Evolutionary conservation across 2,329 filamentous ascomycete genomes (phyloP), one percentile per base, ranked within the genome.

Genomic region (Talaromyces sp.): DNA sequence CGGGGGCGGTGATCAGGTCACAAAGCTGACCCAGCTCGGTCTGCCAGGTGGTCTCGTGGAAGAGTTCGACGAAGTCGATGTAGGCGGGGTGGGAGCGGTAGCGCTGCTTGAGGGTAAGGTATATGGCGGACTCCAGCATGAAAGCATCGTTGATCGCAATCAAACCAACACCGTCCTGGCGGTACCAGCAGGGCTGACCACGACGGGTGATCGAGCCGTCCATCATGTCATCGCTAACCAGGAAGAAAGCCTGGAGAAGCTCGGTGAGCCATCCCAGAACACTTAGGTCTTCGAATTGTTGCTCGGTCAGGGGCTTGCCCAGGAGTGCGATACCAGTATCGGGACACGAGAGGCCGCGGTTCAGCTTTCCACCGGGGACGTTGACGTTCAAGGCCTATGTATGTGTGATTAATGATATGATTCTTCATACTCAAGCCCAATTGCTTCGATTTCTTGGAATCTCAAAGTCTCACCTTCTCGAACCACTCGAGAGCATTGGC

Each of bases 181-280:
- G 88, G 80, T 97, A 99, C 94, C 94, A 99, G 81, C 94, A 99
- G 37, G 94, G 92, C 77, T 88, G 85, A 58, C 93, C 92, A 63
- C 94, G 91, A 56, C 94, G 91, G 51, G 94, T 99, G 75, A 96
- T 94, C 74, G 89, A 95, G 66, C 83, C 78, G 79, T 99, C 94
- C 94, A 99, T 99, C 69, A 99, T 97, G 75, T 99, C 94, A 78
- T 99, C 94, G 40, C 90, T 91, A 61, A 99, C 94, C 54, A 99
- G 86, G 85, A 99, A 97, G 83, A 97, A 97, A 62, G 94, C 93
- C 80, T 99, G 94, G 30, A 99, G 88, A 45, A 99, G 86, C 83
- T 99, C 94, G 59, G 95, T 96, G 83, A 96, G 86, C 94, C 94
- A 99, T 70, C 94, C 94, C 16, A 99, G 84, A 16, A 90, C 88